These are phyloP conservation scores for Citrus mangshanensis DNA, from an alignment of 345 rosid species.

Conservation along the genomic window DNA sequence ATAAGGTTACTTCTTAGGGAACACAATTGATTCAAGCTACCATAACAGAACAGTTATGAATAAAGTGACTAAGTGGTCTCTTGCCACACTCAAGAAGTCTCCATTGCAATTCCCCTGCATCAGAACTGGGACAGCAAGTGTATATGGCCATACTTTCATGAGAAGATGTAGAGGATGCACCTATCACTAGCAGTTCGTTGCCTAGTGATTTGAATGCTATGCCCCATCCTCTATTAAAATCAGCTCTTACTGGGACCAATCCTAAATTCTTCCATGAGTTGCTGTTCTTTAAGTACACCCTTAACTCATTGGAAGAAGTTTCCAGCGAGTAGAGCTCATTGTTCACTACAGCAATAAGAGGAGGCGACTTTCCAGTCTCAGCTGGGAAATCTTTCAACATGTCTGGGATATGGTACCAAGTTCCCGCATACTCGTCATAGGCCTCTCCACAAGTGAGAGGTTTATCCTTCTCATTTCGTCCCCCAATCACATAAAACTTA, in stretches of 20 bases:
- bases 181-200: constrained; percentile 73
- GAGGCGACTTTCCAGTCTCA: constrained; percentile 63
- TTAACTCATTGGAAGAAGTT: constrained; percentile 62
- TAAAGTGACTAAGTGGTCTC: constrained; percentile 62
- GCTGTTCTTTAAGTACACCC: constrained; percentile 50
- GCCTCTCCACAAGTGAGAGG: constrained; percentile 71
- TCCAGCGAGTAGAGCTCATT: constrained; percentile 70
- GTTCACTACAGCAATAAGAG: constrained; percentile 69
- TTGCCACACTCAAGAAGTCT: constrained; percentile 47
- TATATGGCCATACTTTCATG: constrained; percentile 59
- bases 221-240: constrained; percentile 76
- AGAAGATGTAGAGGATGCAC: constrained; percentile 44
- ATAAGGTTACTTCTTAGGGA: constrained; percentile 1
- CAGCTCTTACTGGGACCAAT: constrained; percentile 71
- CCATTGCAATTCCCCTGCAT: constrained; percentile 52
- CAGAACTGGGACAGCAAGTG: constrained; percentile 56
- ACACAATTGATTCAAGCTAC: constrained; percentile 37
- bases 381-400: constrained; percentile 52
- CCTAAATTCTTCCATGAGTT: constrained; percentile 78
- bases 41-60: constrained; percentile 83
- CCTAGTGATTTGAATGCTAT: constrained; percentile 93
- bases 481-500: constrained; percentile 78
- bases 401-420: constrained; percentile 60
- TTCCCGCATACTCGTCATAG: constrained; percentile 44
- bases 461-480: constrained; percentile 45